phyloP scores from a whole-genome alignment of 1,284 basidiomycete species.

The Fomitopsis schrenkii region DNA sequence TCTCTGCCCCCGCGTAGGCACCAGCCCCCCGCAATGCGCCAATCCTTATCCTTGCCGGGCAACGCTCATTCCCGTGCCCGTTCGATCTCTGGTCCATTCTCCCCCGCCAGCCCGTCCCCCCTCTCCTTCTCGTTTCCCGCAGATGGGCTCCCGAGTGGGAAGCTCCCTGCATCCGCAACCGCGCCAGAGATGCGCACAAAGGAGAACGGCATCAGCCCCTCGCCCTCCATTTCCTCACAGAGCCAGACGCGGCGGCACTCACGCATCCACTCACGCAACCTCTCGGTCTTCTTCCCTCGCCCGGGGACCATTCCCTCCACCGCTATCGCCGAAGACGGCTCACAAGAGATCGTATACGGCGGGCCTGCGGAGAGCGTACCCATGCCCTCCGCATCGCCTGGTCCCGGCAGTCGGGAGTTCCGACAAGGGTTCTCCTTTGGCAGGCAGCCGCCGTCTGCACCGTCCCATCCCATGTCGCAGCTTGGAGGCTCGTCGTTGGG shows the following conservation, averaged over 20 bases:
- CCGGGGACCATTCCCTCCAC: conserved; percentile 61
- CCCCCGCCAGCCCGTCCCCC: conserved; percentile 48
- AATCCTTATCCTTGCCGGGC: conserved; percentile 39
- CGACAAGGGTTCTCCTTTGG: conserved; percentile 69
- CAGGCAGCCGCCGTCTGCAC: conserved; percentile 29
- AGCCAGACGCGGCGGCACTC: conserved; percentile 54
- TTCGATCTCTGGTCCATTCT: conserved; percentile 54
- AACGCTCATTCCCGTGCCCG: conserved; percentile 34
- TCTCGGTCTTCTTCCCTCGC: conserved; percentile 87
- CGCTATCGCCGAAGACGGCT: conserved; percentile 65
- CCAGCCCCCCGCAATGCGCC: conserved; percentile 38
- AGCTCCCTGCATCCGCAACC: conserved; percentile 17
- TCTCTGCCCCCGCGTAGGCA: conserved; percentile 16
- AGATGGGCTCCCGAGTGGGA: conserved; percentile 22
- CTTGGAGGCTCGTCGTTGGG: conserved; percentile 21
- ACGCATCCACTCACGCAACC: conserved; percentile 84
- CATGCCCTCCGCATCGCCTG: conserved; percentile 42
- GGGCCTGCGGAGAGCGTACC: conserved; percentile 42
- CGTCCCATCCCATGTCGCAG: conserved; percentile 21
- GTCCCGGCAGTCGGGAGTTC: conserved; percentile 30
- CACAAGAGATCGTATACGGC: conserved; percentile 46
- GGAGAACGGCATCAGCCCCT: conserved; percentile 17
- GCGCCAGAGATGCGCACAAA: conserved; percentile 16
- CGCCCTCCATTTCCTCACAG: conserved; percentile 14
- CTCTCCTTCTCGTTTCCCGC: conserved; percentile 42